phyloP scores from a whole-genome alignment of 441 rosid species.

The Geranium incanum region DNA sequence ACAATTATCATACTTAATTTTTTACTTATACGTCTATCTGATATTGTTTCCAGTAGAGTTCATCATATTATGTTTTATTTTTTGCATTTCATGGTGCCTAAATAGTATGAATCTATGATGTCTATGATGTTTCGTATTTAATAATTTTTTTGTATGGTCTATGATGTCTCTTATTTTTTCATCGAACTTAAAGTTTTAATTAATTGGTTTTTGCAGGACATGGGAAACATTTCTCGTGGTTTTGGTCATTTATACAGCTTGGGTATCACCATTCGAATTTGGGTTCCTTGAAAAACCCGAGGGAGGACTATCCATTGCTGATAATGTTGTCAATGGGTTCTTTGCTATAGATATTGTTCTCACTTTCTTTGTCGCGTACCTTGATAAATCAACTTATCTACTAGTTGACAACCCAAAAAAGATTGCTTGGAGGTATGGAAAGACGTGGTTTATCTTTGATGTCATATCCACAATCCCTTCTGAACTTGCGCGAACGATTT shows the following conservation, averaged over 20 bases:
- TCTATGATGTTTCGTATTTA: neutral
- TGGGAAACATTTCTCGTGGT: conserved; percentile 72
- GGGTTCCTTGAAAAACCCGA: conserved; percentile 59
- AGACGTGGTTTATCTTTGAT: conserved; percentile 66
- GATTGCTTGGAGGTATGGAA: conserved; percentile 68
- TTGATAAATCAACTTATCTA: conserved; percentile 58
- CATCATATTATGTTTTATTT: too few species aligned
- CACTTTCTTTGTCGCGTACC: conserved; percentile 81
- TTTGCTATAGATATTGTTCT: conserved; percentile 64
- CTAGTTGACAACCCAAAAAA: conserved; percentile 53
- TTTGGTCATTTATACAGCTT: conserved; percentile 70
- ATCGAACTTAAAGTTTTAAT: neutral
- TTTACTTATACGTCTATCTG: too few species aligned
- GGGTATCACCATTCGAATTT: conserved; percentile 83
- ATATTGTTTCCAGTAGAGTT: too few species aligned
- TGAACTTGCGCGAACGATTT: conserved; percentile 53
- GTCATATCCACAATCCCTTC: conserved; percentile 66
- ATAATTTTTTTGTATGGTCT: neutral
- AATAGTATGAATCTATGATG: neutral
- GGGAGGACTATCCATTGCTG: conserved; percentile 46
- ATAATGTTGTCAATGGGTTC: conserved; percentile 75
- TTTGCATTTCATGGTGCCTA: too few species aligned
- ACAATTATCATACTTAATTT: too few species aligned
- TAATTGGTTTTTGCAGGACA: conserved; percentile 34
- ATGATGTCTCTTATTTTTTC: neutral